Evolutionary conservation across 2,329 filamentous ascomycete genomes (phyloP).

Genomic region (Fusarium clavum): DNA sequence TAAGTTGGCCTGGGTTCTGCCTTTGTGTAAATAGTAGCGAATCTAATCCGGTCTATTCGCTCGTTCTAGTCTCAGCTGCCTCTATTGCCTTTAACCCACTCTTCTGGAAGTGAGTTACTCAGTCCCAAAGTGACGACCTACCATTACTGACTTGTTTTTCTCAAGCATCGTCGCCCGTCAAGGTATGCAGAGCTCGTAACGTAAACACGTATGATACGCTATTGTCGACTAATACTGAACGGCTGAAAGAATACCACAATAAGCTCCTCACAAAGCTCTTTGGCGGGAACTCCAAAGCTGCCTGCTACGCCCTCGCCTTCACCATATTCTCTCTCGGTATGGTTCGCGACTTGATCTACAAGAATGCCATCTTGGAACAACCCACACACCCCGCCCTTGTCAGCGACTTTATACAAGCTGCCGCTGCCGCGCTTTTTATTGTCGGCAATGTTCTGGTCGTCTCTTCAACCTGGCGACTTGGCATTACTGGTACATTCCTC

Average conservation of each 20-base stretch:
- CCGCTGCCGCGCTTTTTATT: constrained; percentile 78
- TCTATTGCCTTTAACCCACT: constrained; percentile 95
- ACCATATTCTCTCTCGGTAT: constrained; percentile 94
- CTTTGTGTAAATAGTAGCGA: constrained; percentile 3
- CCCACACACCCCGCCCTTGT: constrained; percentile 81
- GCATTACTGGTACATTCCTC: constrained; percentile 94
- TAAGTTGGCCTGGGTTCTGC: constrained; percentile 56
- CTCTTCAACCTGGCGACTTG: constrained; percentile 89
- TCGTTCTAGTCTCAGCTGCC: constrained; percentile 77
- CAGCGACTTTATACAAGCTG: constrained; percentile 66
- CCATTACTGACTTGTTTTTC: constrained; percentile 49
- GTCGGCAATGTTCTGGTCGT: constrained; percentile 87
- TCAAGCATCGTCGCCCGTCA: constrained; percentile 82
- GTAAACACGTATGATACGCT: not conserved
- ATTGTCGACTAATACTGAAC: constrained; percentile 29
- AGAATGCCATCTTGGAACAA: constrained; percentile 80
- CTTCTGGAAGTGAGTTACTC: constrained; percentile 93
- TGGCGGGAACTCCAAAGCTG: constrained; percentile 78
- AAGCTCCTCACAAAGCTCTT: constrained; percentile 90
- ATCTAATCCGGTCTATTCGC: constrained; percentile 30
- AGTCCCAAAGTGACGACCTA: not conserved
- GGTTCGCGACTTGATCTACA: constrained; percentile 88
- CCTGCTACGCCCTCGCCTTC: constrained; percentile 89
- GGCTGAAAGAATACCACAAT: constrained; percentile 82
- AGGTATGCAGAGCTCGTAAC: constrained; percentile 63